phyloP scores from a whole-genome alignment of 371 early-diverging fungal species.

The Mucor irregularis region DNA sequence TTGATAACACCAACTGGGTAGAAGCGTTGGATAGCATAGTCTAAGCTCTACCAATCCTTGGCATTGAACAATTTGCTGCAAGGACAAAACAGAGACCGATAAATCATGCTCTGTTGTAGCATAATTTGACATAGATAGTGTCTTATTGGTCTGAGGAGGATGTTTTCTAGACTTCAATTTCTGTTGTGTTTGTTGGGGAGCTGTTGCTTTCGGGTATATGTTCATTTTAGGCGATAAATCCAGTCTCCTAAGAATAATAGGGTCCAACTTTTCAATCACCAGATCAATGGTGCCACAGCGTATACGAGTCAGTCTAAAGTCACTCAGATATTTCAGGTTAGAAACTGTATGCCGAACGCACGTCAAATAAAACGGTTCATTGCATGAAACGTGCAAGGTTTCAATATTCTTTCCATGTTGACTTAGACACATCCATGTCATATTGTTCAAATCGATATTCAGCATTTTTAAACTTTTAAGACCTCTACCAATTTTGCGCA shows the following conservation, averaged over 20 bases:
- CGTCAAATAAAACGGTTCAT: conserved; percentile 18
- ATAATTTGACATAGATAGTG: conserved; percentile 1
- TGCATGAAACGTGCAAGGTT: conserved; percentile 40
- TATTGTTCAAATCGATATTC: conserved; percentile 34
- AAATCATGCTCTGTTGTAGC: conserved; percentile 4
- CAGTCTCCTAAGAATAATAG: neutral
- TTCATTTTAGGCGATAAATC: conserved; percentile 5
- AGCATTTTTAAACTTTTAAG: conserved; percentile 40
- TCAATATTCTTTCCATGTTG: conserved; percentile 18
- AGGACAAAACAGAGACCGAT: neutral
- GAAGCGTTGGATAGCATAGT: neutral
- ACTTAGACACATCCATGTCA: conserved; percentile 28
- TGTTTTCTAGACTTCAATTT: neutral
- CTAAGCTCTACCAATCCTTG: neutral
- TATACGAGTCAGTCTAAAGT: conserved; percentile 41
- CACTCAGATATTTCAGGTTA: conserved; percentile 16
- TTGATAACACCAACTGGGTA: neutral
- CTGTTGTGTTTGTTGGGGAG: neutral
- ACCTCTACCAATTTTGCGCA: conserved; percentile 18
- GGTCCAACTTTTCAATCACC: conserved; percentile 17
- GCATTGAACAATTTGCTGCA: neutral
- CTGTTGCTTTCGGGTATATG: conserved; percentile 4
- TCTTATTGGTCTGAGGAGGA: neutral
- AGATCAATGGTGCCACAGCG: conserved; percentile 29
- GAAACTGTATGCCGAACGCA: conserved; percentile 20